These are phyloP conservation scores for Gastrodia elata DNA, from an alignment of 106 monocot genomes.

Conservation along the genomic window DNA sequence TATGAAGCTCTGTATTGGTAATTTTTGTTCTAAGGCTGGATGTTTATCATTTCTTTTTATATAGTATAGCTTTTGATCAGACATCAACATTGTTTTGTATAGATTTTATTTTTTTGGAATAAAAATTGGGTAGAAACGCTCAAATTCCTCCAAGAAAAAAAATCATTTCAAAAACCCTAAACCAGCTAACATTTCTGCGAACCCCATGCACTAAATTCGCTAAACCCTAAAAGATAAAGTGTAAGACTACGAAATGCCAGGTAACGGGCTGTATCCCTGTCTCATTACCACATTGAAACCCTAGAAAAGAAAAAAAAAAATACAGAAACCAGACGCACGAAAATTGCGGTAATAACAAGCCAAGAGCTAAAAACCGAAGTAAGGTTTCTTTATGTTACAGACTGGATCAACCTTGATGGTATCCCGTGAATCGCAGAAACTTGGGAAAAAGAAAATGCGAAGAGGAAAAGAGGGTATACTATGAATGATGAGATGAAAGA, in stretches of 20 bases:
- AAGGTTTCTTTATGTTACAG: slow-evolving; percentile 1
- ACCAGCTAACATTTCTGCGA: neutral
- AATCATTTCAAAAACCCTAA: neutral
- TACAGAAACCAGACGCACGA: neutral
- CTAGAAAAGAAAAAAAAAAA: neutral
- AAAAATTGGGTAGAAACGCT: too few species aligned
- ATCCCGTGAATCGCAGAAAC: neutral
- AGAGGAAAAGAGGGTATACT: neutral
- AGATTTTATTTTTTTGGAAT: too few species aligned
- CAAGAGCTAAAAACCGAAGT: neutral
- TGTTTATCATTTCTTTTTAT: too few species aligned
- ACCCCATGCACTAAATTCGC: neutral
- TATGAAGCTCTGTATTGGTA: too few species aligned
- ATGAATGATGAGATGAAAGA: neutral
- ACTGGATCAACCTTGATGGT: neutral
- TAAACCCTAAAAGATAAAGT: neutral
- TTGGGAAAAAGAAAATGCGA: neutral
- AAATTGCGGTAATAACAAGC: neutral
- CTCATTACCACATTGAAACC: neutral
- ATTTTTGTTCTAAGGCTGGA: too few species aligned
- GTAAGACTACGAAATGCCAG: neutral
- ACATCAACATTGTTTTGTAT: too few species aligned
- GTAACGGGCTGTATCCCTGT: neutral
- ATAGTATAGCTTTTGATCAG: too few species aligned
- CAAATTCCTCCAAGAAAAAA: too few species aligned